Evolutionary conservation across 1,284 basidiomycete species (phyloP), one percentile per base, ranked within the genome.

Genomic region (Rhodotorula sp.): DNA sequence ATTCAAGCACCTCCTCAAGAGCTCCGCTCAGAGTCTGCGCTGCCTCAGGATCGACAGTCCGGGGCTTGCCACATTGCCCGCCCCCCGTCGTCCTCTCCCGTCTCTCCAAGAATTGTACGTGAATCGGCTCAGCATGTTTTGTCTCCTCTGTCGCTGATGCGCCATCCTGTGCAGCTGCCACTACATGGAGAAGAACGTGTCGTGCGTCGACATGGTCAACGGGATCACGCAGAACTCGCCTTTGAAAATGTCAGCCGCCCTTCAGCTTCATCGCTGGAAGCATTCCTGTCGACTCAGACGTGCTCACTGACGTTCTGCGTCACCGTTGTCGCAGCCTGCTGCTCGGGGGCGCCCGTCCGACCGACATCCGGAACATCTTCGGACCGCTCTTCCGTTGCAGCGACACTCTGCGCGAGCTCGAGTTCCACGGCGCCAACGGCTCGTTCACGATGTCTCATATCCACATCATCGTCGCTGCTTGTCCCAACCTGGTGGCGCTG

Each of bases 101-200:
- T 15, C 20, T 31, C 48, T 65, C 26, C n/a, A 65, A 39, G 26
- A 52, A 34, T 47, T 65, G 64, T 65, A 18, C 14, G 60, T 49
- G 7, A 12, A 23, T n/a, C 34, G 16, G 18, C 21, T 26, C 34
- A 18, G 0, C 2, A 5, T 3, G 12, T 8, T 21, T 15, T 12
- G 39, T 4, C 5, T n/a, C 0, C 14, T 21, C 10, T 18, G 29
- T 3, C 29, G 12, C 14, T 49, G 26, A 39, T 39, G 39, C 39
- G 8, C 39, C 39, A 23, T 20, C 15, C 5, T 16, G 14, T n/a
- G 49, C 49, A 65, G 64, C 49, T 59, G 39, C 64, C 10, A 46
- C n/a, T n/a, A 52, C 23, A 10, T 26, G 4, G 58, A 16, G 3
- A 58, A 59, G 34, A 20, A 51, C 18, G 12, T 46, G 15, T 23